phyloP scores from a whole-genome alignment of 768 basidiomycete species.

The Boletus vermiculosoides region DNA sequence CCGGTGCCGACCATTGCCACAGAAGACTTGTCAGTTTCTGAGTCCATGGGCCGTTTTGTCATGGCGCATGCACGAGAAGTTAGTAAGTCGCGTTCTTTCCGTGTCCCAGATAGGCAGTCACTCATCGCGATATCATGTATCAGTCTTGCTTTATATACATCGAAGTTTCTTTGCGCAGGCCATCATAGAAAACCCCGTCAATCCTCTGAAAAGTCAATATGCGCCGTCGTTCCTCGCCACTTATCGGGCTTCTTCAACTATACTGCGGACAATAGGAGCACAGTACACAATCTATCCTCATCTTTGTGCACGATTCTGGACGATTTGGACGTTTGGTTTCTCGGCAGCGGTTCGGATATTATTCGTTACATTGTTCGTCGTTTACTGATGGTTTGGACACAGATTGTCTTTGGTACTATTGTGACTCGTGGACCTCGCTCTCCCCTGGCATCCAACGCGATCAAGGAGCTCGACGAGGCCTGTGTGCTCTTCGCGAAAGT shows the following conservation, averaged over 20 bases:
- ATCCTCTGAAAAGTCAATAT: constrained; percentile 65
- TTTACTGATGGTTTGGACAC: constrained; percentile 2
- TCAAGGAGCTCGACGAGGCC: constrained; percentile 67
- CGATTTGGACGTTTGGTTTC: constrained; percentile 61
- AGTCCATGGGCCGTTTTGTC: constrained; percentile 40
- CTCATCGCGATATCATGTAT: not conserved
- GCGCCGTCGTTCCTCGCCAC: constrained; percentile 64
- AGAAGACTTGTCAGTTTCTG: constrained; percentile 16
- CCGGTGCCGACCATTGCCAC: constrained; percentile 15
- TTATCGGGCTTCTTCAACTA: constrained; percentile 56
- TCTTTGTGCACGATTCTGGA: constrained; percentile 56
- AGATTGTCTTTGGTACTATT: constrained; percentile 80
- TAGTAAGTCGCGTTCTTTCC: constrained; percentile 28
- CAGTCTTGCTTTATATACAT: constrained; percentile 63
- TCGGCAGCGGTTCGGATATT: constrained; percentile 45
- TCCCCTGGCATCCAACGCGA: constrained; percentile 62
- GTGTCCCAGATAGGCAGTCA: not conserved
- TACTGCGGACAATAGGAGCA: constrained; percentile 49
- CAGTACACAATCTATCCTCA: constrained; percentile 48
- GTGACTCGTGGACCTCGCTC: constrained; percentile 72
- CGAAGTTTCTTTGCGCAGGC: constrained; percentile 71
- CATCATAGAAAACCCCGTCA: constrained; percentile 62
- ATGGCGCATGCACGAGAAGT: constrained; percentile 38
- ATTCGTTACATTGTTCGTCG: not conserved
- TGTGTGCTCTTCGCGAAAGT: constrained; percentile 65